These are phyloP conservation scores for Arthroderma uncinatum DNA, from an alignment of 2,329 filamentous ascomycete species.

Conservation along the genomic window DNA sequence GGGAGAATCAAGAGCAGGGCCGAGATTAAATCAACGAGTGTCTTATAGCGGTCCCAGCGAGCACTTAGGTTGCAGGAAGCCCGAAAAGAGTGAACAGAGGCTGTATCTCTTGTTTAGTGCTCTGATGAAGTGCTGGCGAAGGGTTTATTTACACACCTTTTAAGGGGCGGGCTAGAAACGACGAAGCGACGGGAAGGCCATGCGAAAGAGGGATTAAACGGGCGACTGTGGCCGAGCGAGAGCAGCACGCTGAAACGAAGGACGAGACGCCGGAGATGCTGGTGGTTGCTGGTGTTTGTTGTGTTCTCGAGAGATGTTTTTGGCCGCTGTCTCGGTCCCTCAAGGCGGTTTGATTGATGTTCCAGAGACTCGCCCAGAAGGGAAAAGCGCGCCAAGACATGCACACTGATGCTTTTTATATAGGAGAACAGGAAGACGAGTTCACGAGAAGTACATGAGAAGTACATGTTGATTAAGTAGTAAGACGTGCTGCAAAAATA, in stretches of 20 bases:
- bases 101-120: background rate
- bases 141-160: background rate
- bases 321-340: background rate
- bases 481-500: background rate
- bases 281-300: background rate
- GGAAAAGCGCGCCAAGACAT: slow-evolving; percentile 1
- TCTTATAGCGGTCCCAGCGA: background rate
- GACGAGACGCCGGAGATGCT: background rate
- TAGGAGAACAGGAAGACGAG: too few species aligned
- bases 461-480: slow-evolving; percentile 1
- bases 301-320: background rate
- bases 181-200: background rate
- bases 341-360: slow-evolving; percentile 2
- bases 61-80: background rate
- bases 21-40: background rate
- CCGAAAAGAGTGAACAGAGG: background rate
- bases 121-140: background rate
- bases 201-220: background rate
- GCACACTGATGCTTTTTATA: background rate
- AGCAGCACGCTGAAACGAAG: background rate
- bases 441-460: background rate
- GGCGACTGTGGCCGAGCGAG: background rate
- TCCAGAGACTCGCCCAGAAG: background rate
- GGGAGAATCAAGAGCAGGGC: background rate
- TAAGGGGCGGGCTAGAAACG: background rate